Evolutionary conservation across 495 filamentous ascomycete species (phyloP).

Genomic region (Aspergillus olivimuriae): DNA sequence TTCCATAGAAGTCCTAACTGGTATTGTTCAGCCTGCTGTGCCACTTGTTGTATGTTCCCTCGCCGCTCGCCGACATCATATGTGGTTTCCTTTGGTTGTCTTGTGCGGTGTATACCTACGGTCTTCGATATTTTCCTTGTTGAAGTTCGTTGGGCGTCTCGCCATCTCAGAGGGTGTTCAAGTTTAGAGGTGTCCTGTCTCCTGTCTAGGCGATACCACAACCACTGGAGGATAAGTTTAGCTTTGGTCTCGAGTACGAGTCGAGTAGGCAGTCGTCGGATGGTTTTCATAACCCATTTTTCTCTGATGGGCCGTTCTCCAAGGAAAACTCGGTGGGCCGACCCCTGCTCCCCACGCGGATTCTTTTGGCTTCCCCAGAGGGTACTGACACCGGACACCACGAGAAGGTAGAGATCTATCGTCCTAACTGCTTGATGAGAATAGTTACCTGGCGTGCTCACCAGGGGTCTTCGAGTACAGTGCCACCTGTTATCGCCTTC

Average conservation of each 20-base stretch:
- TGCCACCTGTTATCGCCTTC: too few species aligned
- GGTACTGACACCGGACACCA: constrained; percentile 4
- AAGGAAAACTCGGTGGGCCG: constrained; percentile 1
- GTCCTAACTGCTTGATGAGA: background rate
- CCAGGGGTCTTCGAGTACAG: too few species aligned
- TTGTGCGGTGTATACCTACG: too few species aligned
- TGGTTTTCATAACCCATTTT: constrained; percentile 3
- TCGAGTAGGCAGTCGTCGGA: constrained; percentile 5
- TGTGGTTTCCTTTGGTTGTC: too few species aligned
- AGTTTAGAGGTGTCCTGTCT: constrained; percentile 5
- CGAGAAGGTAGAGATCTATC: constrained; percentile 2
- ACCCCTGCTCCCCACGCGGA: background rate
- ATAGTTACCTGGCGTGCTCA: background rate
- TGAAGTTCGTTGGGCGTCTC: background rate
- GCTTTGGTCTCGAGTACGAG: constrained; percentile 3
- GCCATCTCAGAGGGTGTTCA: constrained; percentile 2
- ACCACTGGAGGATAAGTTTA: background rate
- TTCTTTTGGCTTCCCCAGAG: background rate
- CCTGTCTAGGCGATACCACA: constrained; percentile 1
- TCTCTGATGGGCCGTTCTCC: background rate
- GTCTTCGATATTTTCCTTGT: too few species aligned
- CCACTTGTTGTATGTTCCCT: background rate
- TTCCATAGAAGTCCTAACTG: too few species aligned
- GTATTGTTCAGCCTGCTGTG: too few species aligned
- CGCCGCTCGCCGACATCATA: background rate